Base-by-base conservation (phyloP, 1,284 basidiomycete genomes). In the Limonomyces culmigenus region DNA sequence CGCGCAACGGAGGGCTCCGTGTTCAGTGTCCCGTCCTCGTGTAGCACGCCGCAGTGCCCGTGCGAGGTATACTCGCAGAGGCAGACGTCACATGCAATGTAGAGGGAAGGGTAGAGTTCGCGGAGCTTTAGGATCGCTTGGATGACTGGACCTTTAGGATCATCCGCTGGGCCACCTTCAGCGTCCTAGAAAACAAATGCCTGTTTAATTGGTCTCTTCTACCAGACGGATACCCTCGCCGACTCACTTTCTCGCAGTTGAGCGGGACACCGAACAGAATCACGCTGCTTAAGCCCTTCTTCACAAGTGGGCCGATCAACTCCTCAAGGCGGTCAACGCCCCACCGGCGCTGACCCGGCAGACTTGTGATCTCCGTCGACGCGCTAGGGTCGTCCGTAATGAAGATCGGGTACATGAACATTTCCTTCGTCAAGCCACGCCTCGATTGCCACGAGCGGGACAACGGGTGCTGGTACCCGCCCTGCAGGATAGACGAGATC, bases 1-100 rank as follows among this genome's bases (percentile, higher is more conserved):
- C 93, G 79, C 19, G 64, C 64, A 4, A 89, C 86, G 11, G 85
- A 91, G 10, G 74, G 74, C 11, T 60, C 62, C 32, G 74, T 74
- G 55, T 87, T 60, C 56, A 91, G 79, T 2, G 75, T 73, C 12
- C 81, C 79, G 47, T 88, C 80, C 1, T 52, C 41, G 45, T 78
- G 56, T 19, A 93, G 71, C 41, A 89, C 54, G 19, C 95, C 95
- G 50, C 93, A 99, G 60, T 99, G 95, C 0, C 95, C 95, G 51
- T 98, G 92, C 34, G 86, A 86, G 10, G 95, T 97, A 65, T 99
- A 98, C 58, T 98, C 95, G 67, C 95, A 99, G n/a, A 99, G 73
- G 51, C 95, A 99, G 19, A 98, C 95, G 51, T 99, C 95, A 49
- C 75, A 75, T 0, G 89, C 86, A 46, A 99, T 78, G 62, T 88